A percentile compares a stretch with the other conserved stretches of the same genome.
Evolutionary conservation across 2,329 filamentous ascomycete species (phyloP).

Genomic region (Nakataea oryzae): DNA sequence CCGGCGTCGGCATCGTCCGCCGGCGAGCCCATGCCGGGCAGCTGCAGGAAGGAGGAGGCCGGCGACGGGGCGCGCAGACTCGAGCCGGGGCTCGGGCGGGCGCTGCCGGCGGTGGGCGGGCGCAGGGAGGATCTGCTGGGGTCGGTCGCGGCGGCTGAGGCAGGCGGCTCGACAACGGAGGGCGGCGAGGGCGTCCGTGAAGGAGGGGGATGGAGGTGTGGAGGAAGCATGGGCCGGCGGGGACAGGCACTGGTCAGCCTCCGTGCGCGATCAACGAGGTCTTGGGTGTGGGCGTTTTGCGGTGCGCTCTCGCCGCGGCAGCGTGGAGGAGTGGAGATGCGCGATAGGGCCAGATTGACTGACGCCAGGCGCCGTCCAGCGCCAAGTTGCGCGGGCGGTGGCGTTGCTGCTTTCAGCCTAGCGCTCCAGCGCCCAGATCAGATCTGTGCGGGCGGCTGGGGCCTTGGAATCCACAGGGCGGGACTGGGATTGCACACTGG

Average conservation of each 20-base stretch:
- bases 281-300: not conserved
- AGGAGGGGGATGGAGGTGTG: conserved; percentile 37
- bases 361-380: not conserved
- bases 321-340: not conserved
- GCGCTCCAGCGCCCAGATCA: not conserved
- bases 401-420: not conserved
- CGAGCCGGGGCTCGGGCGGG: conserved; percentile 16
- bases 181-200: conserved; percentile 57
- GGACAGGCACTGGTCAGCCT: not conserved
- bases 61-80: conserved; percentile 15
- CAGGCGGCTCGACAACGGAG: conserved; percentile 25
- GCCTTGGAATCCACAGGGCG: not conserved
- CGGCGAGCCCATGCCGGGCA: conserved; percentile 24
- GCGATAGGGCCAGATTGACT: not conserved
- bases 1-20: conserved; percentile 10
- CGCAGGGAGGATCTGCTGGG: not conserved
- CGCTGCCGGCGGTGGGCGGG: not conserved
- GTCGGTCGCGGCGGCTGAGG: not conserved
- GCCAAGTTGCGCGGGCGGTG: not conserved
- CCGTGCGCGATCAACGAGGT: not conserved
- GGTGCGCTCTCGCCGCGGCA: not conserved
- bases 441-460: not conserved
- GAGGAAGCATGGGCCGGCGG: not conserved
- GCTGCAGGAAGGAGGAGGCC: conserved; percentile 9
- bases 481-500: no score